A percentile compares a stretch with the other conserved stretches of the same genome.
Conservation (phyloP, 352 stramenopile genomes). For the Pythium oligandrum region DNA sequence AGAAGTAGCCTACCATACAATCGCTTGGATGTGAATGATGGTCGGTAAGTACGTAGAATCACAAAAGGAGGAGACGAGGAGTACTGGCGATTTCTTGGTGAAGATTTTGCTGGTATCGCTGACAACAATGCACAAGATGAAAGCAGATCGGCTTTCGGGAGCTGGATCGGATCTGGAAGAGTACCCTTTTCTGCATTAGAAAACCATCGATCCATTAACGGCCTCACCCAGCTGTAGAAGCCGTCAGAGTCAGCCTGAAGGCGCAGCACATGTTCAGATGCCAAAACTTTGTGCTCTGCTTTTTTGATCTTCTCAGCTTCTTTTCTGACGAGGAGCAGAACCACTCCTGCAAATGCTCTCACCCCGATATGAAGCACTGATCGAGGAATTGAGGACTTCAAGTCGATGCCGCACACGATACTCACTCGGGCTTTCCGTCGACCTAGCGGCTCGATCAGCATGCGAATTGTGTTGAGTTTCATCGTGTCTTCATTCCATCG, state of each 20-base stretch:
- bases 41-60: too few species aligned
- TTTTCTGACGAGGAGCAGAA: constrained; percentile 71
- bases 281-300: constrained; percentile 34
- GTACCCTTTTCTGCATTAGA: constrained; percentile 13
- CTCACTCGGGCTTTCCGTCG: constrained; percentile 56
- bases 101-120: too few species aligned
- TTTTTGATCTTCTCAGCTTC: constrained; percentile 77
- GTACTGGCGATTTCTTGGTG: too few species aligned
- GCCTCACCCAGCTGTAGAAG: constrained; percentile 71
- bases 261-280: constrained; percentile 59
- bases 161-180: too few species aligned
- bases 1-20: constrained; percentile 32
- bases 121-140: too few species aligned
- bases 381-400: constrained; percentile 67
- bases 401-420: constrained; percentile 77
- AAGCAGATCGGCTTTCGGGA: too few species aligned
- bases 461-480: constrained; percentile 66
- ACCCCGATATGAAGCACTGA: constrained; percentile 74
- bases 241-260: constrained; percentile 65
- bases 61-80: too few species aligned
- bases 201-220: constrained; percentile 68
- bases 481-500: constrained; percentile 70
- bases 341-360: constrained; percentile 74
- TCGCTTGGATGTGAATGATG: too few species aligned
- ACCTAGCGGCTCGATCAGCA: constrained; percentile 71